Percentiles rank a stretch among this genome's conserved stretches.
Evolutionary conservation across 2,329 filamentous ascomycete species (phyloP).

Genomic region (Rhinocladiella similis): DNA sequence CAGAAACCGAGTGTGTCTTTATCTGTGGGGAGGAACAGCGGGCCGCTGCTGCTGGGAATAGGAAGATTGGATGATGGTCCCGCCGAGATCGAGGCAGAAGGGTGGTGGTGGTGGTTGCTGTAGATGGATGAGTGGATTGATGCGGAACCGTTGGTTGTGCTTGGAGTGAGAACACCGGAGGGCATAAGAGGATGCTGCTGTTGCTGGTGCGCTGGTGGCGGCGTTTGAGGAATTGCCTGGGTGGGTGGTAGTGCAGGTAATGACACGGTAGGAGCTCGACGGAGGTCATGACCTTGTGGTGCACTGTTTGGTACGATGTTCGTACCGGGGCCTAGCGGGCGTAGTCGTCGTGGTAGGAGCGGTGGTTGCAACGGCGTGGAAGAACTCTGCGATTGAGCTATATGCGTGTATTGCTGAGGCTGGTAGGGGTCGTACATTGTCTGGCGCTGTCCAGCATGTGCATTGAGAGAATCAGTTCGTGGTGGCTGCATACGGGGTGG

Average conservation of each 20-base stretch:
- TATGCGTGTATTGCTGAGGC: background rate
- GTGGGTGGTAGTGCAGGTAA: constrained; percentile 4
- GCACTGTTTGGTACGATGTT: background rate
- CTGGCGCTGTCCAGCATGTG: background rate
- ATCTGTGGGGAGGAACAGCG: constrained; percentile 34
- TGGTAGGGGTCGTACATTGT: background rate
- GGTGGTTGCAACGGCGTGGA: background rate
- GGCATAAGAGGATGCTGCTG: background rate
- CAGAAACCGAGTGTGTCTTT: constrained; percentile 44
- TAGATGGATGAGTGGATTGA: background rate
- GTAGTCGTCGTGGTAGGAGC: constrained; percentile 4
- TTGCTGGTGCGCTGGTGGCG: constrained; percentile 4
- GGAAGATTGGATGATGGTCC: constrained; percentile 2
- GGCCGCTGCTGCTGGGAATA: constrained; percentile 1
- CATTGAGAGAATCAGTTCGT: constrained; percentile 10
- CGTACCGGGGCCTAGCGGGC: background rate
- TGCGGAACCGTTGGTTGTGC: background rate
- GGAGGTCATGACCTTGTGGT: background rate
- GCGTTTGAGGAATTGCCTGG: too few relatives aligned
- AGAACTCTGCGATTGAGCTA: background rate
- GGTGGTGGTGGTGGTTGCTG: background rate
- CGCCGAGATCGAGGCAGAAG: constrained; percentile 4
- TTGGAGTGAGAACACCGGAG: constrained; percentile 4
- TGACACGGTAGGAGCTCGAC: background rate
- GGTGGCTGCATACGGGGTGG: constrained; percentile 14